Evolutionary conservation across 1,284 basidiomycete genomes (phyloP).

Genomic region (Cutaneotrichosporon spelunceum): DNA sequence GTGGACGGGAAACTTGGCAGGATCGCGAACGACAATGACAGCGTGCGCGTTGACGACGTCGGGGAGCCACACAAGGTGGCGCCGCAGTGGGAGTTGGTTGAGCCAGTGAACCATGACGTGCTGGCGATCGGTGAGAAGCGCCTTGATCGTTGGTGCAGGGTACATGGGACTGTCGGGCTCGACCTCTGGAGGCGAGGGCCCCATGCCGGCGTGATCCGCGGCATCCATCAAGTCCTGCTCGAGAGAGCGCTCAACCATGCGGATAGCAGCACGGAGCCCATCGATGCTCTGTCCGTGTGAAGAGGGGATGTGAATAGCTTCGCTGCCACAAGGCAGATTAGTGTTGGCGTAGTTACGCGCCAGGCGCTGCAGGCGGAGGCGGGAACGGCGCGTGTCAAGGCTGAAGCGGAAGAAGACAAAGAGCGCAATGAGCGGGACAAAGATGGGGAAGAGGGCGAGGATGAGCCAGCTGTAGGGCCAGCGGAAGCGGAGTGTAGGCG

Average conservation of each 20-base stretch:
- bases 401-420: conserved; percentile 36
- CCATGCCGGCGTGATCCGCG: conserved; percentile 17
- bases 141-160: conserved; percentile 18
- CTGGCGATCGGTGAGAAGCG: conserved; percentile 37
- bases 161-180: not conserved
- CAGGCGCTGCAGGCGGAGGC: conserved; percentile 35
- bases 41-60: conserved; percentile 44
- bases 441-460: conserved; percentile 63
- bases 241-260: conserved; percentile 35
- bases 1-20: conserved; percentile 36
- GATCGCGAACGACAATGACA: conserved; percentile 43
- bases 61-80: conserved; percentile 45
- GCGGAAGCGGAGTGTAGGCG: conserved; percentile 61
- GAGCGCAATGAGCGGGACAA: conserved; percentile 53
- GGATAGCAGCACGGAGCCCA: conserved; percentile 33
- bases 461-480: conserved; percentile 73
- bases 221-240: conserved; percentile 39
- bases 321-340: not conserved
- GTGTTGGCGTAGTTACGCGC: conserved; percentile 14
- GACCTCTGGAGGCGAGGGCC: conserved; percentile 3
- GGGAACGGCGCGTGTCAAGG: conserved; percentile 36
- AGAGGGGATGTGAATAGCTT: conserved; percentile 3
- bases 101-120: conserved; percentile 42
- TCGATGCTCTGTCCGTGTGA: conserved; percentile 30
- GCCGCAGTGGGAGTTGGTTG: conserved; percentile 34